Percentiles rank a stretch among this genome's conserved stretches.
These are phyloP conservation scores for Xylaria bambusicola DNA, from an alignment of 495 filamentous ascomycete species.

Conservation along the genomic window DNA sequence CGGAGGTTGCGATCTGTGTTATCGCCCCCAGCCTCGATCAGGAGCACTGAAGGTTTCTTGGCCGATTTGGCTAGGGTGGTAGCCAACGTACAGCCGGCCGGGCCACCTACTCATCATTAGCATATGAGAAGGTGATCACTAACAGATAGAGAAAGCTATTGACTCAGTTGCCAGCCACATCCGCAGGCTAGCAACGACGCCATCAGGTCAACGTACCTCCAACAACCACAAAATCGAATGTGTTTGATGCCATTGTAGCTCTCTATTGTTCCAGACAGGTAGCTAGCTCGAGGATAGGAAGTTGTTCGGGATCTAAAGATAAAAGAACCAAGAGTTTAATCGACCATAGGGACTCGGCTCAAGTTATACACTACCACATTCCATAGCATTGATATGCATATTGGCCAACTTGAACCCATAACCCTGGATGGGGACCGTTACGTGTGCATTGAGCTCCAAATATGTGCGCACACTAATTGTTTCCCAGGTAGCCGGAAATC, in stretches of 20 bases:
- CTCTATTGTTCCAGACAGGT: background rate
- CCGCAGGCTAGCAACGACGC: too few relatives aligned
- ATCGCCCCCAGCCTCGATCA: slow-evolving; percentile 59
- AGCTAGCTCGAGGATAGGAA: slow-evolving; percentile 14
- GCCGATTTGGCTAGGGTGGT: slow-evolving; percentile 46
- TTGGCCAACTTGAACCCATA: too few relatives aligned
- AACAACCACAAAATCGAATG: slow-evolving; percentile 58
- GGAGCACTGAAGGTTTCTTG: slow-evolving; percentile 51
- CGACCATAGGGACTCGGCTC: too few relatives aligned
- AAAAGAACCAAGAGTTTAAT: background rate
- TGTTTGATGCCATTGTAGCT: slow-evolving; percentile 17
- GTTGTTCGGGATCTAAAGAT: background rate
- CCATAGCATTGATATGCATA: too few relatives aligned
- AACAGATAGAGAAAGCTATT: too few relatives aligned
- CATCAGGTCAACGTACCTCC: slow-evolving; percentile 30
- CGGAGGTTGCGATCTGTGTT: slow-evolving; percentile 51
- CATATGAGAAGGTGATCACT: too few relatives aligned
- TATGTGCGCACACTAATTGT: too few relatives aligned
- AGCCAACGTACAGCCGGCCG: slow-evolving; percentile 56
- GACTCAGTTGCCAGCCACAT: too few relatives aligned
- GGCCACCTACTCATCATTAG: slow-evolving; percentile 41
- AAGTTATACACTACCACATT: too few relatives aligned
- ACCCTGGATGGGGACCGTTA: too few relatives aligned
- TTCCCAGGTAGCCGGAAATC: too few relatives aligned
- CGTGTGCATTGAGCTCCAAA: too few relatives aligned